Conservation (phyloP, 139 green algal species). For the Asterochloris erici region DNA sequence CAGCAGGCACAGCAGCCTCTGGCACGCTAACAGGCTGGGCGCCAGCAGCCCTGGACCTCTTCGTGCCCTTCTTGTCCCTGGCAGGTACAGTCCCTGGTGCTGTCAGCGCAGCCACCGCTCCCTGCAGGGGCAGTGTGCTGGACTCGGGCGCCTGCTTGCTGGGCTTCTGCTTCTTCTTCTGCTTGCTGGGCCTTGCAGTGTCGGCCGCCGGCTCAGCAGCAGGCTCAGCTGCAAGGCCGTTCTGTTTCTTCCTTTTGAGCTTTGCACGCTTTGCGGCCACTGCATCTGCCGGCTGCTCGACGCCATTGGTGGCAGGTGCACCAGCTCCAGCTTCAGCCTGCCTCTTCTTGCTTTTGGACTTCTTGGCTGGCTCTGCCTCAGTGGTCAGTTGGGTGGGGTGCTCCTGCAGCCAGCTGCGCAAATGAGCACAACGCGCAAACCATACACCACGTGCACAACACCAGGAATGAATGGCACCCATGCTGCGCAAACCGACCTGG, state of each 20-base stretch:
- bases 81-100: slow-evolving; percentile 2
- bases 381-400: no score
- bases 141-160: neutral
- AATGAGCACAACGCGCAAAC: no score
- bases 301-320: neutral
- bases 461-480: no score
- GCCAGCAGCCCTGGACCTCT: slow-evolving; percentile 10
- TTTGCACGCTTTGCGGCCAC: neutral
- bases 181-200: neutral
- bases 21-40: neutral
- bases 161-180: slow-evolving; percentile 11
- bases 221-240: neutral
- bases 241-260: slow-evolving; percentile 8
- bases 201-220: neutral
- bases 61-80: slow-evolving; percentile 22
- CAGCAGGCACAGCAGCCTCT: neutral
- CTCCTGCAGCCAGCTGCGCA: no score
- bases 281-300: no score
- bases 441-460: no score
- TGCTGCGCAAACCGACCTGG: no score
- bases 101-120: neutral
- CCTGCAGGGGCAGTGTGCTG: neutral
- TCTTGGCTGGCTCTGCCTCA: no score
- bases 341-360: neutral
- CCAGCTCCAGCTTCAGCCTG: neutral